Evolutionary conservation across 140 eudicot genomes (phyloP).

Genomic region (Anethum foeniculum): DNA sequence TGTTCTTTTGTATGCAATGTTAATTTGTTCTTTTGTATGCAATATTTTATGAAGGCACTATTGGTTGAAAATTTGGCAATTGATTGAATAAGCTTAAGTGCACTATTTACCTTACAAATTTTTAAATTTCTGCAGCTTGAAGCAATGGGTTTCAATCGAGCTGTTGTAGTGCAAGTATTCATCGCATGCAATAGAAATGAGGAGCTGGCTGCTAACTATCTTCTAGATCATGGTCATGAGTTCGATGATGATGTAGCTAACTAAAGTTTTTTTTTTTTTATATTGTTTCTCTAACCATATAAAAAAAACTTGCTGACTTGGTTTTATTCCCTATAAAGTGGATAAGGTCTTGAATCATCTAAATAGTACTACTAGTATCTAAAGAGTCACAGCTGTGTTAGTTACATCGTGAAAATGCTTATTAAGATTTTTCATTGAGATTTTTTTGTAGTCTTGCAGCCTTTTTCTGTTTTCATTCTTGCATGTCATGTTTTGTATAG

Average conservation of each 20-base stretch:
- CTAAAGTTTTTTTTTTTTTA: not conserved
- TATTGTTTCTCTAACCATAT: not conserved
- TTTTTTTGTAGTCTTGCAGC: not conserved
- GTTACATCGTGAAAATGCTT: not conserved
- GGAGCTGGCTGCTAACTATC: constrained; percentile 57
- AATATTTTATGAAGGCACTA: not conserved
- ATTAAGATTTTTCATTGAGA: not conserved
- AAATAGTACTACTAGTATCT: not conserved
- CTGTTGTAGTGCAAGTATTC: constrained; percentile 42
- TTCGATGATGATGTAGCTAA: constrained; percentile 33
- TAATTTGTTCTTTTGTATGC: not conserved
- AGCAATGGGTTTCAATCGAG: constrained; percentile 55
- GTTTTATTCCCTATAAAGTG: not conserved
- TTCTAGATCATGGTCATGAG: constrained; percentile 49
- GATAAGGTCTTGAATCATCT: not conserved
- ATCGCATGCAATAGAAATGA: constrained; percentile 64
- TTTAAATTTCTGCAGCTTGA: constrained; percentile 30
- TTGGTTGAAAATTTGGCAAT: not conserved
- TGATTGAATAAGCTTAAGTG: not conserved
- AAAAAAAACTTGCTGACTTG: not conserved
- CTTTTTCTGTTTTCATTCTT: not conserved
- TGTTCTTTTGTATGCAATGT: not conserved
- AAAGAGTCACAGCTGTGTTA: not conserved
- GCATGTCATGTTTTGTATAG: not conserved
- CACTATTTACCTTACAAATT: not conserved